Base-by-base conservation (phyloP, 805 yeast genomes). In the Cyberlindnera nakhonratchasimensis region DNA sequence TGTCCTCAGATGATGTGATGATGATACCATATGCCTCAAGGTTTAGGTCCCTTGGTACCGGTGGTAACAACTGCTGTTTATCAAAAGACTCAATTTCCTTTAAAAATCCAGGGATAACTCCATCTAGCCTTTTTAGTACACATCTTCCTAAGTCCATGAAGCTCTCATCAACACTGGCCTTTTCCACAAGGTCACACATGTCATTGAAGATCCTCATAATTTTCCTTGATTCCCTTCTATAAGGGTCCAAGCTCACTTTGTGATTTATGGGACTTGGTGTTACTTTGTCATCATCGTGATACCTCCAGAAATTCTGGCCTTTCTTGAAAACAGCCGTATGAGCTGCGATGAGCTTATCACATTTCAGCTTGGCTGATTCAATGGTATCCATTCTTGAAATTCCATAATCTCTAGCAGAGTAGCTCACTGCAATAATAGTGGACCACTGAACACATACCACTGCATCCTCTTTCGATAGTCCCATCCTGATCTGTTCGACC, bases 401-500 rank as follows among this genome's bases (percentile, higher is more conserved):
- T 0, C 96, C 96, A 58, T 59, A 89, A 41, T 80, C 78, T 29
- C 97, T 69, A 0, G 99, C 98, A 0, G 96, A 86, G 62, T 87
- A 87, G 2, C 86, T 79, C 0, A 93, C 95, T 0, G 99, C 99
- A 45, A 93, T 91, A 3, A 93, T 65, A 0, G 90, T 73, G 36
- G 74, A 71, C 99, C 99, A 93, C 57, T 93, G 99, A 5, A 88
- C 87, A 60, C 97, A 90, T 0, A 89, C 97, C 2, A 93, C 83
- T 0, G 99, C 97, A 47, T 80, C 90, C 3, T 79, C 77, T 2
- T 66, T 67, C 2, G 80, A 63, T 13, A 83, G 64, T 0, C 82
- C 82, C 14, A 87, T 70, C 31, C 96, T 65, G 6, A 86, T 67
- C 51, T 84, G 91, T 55, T 93, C 97, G 23, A 83, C 93, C 58